These are phyloP conservation scores for Exophiala bonariae DNA, from an alignment of 2,329 filamentous ascomycete species.

Conservation along the genomic window DNA sequence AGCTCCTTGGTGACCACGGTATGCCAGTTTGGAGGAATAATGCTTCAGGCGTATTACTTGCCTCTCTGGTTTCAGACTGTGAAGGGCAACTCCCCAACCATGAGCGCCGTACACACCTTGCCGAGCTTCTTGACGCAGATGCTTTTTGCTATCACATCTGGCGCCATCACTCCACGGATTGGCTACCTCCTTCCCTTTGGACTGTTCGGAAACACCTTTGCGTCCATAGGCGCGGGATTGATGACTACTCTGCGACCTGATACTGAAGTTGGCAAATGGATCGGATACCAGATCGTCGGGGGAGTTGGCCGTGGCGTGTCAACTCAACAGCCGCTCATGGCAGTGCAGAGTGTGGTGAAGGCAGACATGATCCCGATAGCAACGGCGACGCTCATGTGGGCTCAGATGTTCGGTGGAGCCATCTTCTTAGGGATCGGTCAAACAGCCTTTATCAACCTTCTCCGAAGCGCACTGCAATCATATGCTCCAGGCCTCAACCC, in stretches of 20 bases:
- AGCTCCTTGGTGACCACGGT: slow-evolving; percentile 26
- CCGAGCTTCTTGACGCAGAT: slow-evolving; percentile 26
- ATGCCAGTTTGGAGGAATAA: slow-evolving; percentile 31
- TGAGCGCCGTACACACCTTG: slow-evolving; percentile 26
- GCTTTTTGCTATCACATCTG: slow-evolving; percentile 15
- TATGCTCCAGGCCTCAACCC: slow-evolving; percentile 18
- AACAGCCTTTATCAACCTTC: slow-evolving; percentile 22
- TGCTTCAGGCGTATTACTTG: slow-evolving; percentile 35
- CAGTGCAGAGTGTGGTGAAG: slow-evolving; percentile 24
- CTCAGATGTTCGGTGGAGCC: slow-evolving; percentile 27
- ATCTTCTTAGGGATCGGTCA: slow-evolving; percentile 27
- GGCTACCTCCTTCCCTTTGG: slow-evolving; percentile 38
- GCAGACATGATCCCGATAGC: slow-evolving; percentile 23
- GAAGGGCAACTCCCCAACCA: slow-evolving; percentile 33
- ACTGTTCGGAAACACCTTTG: slow-evolving; percentile 30
- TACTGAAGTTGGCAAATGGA: slow-evolving; percentile 28
- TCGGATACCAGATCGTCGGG: slow-evolving; percentile 34
- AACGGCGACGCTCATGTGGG: slow-evolving; percentile 24
- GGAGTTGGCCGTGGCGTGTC: slow-evolving; percentile 27
- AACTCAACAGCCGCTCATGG: slow-evolving; percentile 30
- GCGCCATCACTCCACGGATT: slow-evolving; percentile 24
- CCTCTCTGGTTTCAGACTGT: slow-evolving; percentile 49
- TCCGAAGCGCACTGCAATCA: slow-evolving; percentile 10
- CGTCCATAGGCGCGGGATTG: slow-evolving; percentile 34
- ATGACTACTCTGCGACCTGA: slow-evolving; percentile 31